Evolutionary conservation across 1,284 basidiomycete genomes (phyloP).

Genomic region (Ceratobasidium papillatum): DNA sequence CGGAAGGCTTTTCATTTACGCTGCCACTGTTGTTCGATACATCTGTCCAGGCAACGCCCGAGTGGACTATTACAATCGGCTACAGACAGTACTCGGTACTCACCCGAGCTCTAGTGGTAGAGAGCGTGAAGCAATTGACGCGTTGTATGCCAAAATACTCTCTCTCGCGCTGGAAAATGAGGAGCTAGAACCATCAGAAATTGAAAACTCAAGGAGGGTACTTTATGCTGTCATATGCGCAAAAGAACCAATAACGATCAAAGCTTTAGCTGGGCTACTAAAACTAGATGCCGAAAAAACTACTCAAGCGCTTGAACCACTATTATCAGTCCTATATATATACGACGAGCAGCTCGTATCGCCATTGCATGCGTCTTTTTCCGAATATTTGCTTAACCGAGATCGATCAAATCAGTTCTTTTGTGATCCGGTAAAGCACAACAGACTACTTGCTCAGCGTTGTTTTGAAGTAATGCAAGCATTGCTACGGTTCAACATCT

Average conservation of each 20-base stretch:
- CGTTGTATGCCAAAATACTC: neutral
- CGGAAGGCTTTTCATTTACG: conserved; percentile 33
- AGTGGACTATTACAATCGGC: neutral
- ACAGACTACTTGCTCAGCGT: neutral
- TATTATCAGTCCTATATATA: neutral
- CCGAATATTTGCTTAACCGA: neutral
- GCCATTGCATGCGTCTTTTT: neutral
- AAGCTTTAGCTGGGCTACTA: neutral
- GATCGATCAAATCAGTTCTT: neutral
- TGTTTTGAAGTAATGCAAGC: neutral
- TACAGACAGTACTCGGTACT: neutral
- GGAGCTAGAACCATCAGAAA: neutral
- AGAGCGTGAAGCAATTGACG: neutral
- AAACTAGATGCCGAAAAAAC: neutral
- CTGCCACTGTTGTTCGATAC: conserved; percentile 32
- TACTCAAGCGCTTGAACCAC: neutral
- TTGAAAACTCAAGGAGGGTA: neutral
- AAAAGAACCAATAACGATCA: neutral
- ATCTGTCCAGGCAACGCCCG: neutral
- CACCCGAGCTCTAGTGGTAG: neutral
- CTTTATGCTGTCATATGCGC: neutral
- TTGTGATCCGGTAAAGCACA: neutral
- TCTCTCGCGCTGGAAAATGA: neutral
- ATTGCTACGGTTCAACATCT: conserved; percentile 1
- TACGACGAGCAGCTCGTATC: neutral